These are phyloP conservation scores for Amorphotheca resinae DNA, from an alignment of 495 filamentous ascomycete genomes.

Conservation along the genomic window DNA sequence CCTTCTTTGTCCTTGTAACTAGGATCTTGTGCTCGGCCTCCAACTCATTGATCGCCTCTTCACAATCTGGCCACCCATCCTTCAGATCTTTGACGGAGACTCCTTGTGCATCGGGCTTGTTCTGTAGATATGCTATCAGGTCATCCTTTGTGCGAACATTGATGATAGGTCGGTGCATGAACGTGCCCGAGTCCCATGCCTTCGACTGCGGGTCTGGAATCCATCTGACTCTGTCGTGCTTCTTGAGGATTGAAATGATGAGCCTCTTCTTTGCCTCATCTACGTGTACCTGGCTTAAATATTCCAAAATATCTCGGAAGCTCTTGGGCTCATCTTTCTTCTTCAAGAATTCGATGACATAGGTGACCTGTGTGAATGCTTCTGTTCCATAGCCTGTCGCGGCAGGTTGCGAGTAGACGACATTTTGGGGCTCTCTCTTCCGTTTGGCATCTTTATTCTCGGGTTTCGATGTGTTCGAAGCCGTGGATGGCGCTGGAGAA, in stretches of 20 bases:
- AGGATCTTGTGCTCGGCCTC: conserved; percentile 70
- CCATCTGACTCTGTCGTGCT: conserved; percentile 59
- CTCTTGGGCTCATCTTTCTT: conserved; percentile 57
- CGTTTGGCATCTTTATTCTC: conserved; percentile 40
- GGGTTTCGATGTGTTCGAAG: conserved; percentile 34
- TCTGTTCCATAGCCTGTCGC: conserved; percentile 65
- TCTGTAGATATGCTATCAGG: conserved; percentile 67
- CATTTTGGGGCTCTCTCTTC: conserved; percentile 38
- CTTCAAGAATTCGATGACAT: conserved; percentile 76
- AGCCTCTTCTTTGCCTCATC: conserved; percentile 28
- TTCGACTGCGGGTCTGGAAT: conserved; percentile 45
- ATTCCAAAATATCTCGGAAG: conserved; percentile 59
- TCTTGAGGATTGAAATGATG: conserved; percentile 33
- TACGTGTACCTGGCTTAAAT: conserved; percentile 52
- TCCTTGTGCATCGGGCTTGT: conserved; percentile 66
- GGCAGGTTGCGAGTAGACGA: conserved; percentile 66
- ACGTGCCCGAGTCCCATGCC: conserved; percentile 50
- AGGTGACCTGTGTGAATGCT: conserved; percentile 73
- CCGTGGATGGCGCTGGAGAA: conserved; percentile 28
- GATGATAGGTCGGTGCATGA: conserved; percentile 62
- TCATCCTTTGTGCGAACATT: conserved; percentile 62
- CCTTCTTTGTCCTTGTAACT: conserved; percentile 85
- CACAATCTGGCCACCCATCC: conserved; percentile 84
- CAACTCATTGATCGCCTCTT: conserved; percentile 60
- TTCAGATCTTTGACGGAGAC: conserved; percentile 78